Evolutionary conservation across 176 grass and related monocot genomes (phyloP), one percentile per base, ranked within the genome.

Genomic region (Avena insularis): DNA sequence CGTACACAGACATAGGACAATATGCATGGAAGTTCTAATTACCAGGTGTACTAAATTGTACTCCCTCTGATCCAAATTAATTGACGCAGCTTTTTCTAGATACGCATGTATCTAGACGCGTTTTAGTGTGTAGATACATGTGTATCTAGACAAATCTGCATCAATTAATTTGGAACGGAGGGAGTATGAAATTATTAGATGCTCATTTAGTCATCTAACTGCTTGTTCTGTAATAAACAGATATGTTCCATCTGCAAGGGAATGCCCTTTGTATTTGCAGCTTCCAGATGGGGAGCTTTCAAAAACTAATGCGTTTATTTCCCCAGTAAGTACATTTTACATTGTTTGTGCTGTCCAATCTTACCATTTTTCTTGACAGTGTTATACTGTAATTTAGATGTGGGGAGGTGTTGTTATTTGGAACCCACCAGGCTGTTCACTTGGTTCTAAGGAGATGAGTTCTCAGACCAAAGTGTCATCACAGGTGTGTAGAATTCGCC

Each of bases 241-340:
- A 71, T 99, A 99, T 51, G 53, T 96, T 88, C 94, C 97, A 90
- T 96, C 92, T 75, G 90, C 90, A 91, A 93, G 83, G 76, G 97
- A 99, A 94, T 99, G 97, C 51, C 97, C 94, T 53, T 91, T 99
- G 87, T 88, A 94, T 59, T 90, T 99, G 67, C 87, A 88, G 86
- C 92, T 95, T 83, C 92, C 92, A 35, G 83, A 92, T 66, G 97
- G 92, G 48, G 74, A 87, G 49, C 67, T 80, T 57, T 99, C 93
- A 7, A 91, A 93, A 88, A 99, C 97, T 67, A 96, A 99, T 88
- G 89, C 92, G 59, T 99, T 99, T 94, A 94, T 99, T 88, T 99
- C 97, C 87, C 97, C 97, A 45, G 97, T 99, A 91, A 93, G 92
- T 93, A 55, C 29, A 59, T 47, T 50, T 68, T 35, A 43, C 54